phyloP scores from a whole-genome alignment of 768 basidiomycete species.

The Podaxis carcinomalis region DNA sequence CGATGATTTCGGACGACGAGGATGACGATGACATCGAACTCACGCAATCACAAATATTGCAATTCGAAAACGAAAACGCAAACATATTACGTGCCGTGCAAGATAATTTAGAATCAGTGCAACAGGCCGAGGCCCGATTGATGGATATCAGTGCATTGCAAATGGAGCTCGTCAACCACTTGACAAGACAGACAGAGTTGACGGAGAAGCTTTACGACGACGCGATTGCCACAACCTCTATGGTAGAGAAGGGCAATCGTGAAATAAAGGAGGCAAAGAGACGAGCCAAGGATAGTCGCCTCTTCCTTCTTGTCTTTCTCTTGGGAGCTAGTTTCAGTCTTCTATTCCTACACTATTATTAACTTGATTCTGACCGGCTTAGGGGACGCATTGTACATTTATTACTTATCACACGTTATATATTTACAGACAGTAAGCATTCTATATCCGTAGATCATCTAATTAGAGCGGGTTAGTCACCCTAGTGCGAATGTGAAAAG shows the following conservation, averaged over 20 bases:
- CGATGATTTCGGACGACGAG: slow-evolving; percentile 40
- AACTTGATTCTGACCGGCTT: slow-evolving; percentile 15
- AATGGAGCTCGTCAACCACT: slow-evolving; percentile 84
- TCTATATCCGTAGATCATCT: slow-evolving; percentile 10
- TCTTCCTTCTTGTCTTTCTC: slow-evolving; percentile 90
- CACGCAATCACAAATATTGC: slow-evolving; percentile 83
- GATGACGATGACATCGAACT: slow-evolving; percentile 82
- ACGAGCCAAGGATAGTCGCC: slow-evolving; percentile 79
- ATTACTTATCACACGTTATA: slow-evolving; percentile 14
- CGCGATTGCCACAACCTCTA: slow-evolving; percentile 81
- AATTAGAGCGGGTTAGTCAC: background rate
- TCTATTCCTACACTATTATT: slow-evolving; percentile 92
- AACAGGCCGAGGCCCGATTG: slow-evolving; percentile 86
- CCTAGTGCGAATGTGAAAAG: background rate
- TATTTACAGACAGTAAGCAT: slow-evolving; percentile 12
- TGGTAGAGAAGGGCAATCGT: slow-evolving; percentile 84
- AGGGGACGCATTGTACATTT: slow-evolving; percentile 12
- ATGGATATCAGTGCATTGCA: slow-evolving; percentile 93
- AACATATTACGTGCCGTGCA: slow-evolving; percentile 80
- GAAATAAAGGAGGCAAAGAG: slow-evolving; percentile 89
- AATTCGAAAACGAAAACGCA: slow-evolving; percentile 91
- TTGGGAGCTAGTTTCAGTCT: slow-evolving; percentile 88
- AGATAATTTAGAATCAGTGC: slow-evolving; percentile 82
- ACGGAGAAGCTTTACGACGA: slow-evolving; percentile 95
- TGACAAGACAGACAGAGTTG: slow-evolving; percentile 86